Percentiles rank a stretch among this genome's conserved stretches.
These are phyloP conservation scores for Entomophthora muscae DNA, from an alignment of 371 early-diverging fungal species.

Conservation along the genomic window DNA sequence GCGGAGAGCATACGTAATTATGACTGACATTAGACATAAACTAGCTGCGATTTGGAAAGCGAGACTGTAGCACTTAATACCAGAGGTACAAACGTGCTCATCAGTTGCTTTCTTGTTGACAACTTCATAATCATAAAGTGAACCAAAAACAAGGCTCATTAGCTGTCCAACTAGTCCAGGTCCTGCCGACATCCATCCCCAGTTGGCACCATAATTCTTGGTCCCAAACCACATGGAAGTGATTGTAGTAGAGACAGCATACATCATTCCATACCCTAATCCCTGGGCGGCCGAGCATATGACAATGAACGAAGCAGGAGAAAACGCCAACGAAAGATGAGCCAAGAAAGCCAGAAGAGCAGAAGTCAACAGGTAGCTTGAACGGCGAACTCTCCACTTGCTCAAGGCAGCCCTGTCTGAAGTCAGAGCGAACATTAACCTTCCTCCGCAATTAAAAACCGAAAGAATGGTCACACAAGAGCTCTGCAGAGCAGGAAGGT, in stretches of 20 bases:
- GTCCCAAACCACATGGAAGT: conserved; percentile 20
- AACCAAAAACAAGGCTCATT: conserved; percentile 18
- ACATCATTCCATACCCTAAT: conserved; percentile 18
- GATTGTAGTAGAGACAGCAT: conserved; percentile 19
- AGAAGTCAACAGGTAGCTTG: conserved; percentile 14
- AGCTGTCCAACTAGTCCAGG: conserved; percentile 19
- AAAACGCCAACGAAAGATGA: too few relatives aligned
- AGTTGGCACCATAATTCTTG: conserved; percentile 16
- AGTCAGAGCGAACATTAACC: conserved; percentile 15
- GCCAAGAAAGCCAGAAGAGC: too few relatives aligned
- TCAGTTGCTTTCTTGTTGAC: neutral
- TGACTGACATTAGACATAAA: too few relatives aligned
- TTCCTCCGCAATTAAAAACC: conserved; percentile 19
- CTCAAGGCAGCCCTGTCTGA: conserved; percentile 17
- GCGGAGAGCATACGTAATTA: too few relatives aligned
- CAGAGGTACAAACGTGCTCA: neutral
- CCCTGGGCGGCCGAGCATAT: conserved; percentile 16
- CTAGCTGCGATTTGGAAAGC: conserved; percentile 8
- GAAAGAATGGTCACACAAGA: conserved; percentile 23
- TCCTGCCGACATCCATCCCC: conserved; percentile 17
- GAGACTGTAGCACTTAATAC: conserved; percentile 4
- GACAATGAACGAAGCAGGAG: conserved; percentile 12
- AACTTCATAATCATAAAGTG: conserved; percentile 14
- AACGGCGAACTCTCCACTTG: neutral
- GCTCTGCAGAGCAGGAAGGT: conserved; percentile 18